Base-by-base conservation (phyloP, 1,284 basidiomycete genomes). In the Irpex sp. region DNA sequence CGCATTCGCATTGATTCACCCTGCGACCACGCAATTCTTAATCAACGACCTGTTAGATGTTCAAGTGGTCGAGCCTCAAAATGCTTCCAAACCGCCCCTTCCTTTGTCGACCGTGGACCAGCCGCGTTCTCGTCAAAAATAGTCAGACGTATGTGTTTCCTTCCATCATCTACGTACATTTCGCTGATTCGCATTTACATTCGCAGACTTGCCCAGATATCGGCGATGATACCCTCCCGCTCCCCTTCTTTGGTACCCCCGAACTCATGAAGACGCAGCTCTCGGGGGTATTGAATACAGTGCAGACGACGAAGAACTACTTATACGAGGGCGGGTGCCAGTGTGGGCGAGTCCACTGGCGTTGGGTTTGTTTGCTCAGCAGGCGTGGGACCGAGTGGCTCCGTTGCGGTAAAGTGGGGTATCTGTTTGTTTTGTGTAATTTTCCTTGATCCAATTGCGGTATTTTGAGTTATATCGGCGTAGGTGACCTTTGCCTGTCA, bases 171-270 rank as follows among this genome's bases (percentile, higher is more conserved):
- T 33, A 26, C 17, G 21, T 26, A 49, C 57, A 58, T 26, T 58
- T 35, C 56, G 17, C 54, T 53, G 33, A 61, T 9, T 51, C 33
- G 17, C 43, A 39, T 11, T 35, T 62, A 31, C 31, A 31, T 46
- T 2, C n/a, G n/a, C 31, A 89, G 87, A 75, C 82, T 6, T 91
- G 90, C 72, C 86, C 88, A 0, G 90, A 86, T 3, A 75, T 84
- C 11, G 91, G 90, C 8, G 91, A 92, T 69, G 90, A 92, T 70
- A 83, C 77, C 2, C 72, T 75, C 1, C 82, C 89, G 0, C 68
- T 90, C 59, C 81, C 86, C 8, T 86, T 81, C 74, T 83, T 81
- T 72, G 63, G 71, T 3, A 65, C 73, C 9, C 88, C 89, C 0
- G 78, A 80, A 68, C 91, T 85, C 72, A 80, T 90, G 62, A 77